These are phyloP conservation scores for Prillingera fragicola DNA, from an alignment of 1,284 basidiomycete genomes.

Conservation along the genomic window DNA sequence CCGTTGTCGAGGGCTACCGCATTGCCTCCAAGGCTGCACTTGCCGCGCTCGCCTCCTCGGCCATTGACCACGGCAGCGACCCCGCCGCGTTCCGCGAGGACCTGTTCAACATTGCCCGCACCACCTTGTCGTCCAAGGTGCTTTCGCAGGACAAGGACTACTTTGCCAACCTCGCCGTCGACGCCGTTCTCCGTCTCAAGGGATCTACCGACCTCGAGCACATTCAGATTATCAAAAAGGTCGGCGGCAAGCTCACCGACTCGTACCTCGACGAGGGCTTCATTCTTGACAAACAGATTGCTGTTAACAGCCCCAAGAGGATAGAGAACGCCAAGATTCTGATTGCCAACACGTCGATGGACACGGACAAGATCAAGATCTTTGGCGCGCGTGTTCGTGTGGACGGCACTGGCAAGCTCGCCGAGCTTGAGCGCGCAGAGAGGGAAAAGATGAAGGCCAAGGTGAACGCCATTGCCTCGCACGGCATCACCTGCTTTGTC, in stretches of 20 bases:
- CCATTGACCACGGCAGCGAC: slow-evolving; percentile 76
- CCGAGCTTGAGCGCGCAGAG: slow-evolving; percentile 95
- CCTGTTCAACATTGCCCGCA: slow-evolving; percentile 92
- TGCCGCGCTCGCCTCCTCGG: slow-evolving; percentile 71
- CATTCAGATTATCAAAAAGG: slow-evolving; percentile 99
- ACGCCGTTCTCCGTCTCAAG: slow-evolving; percentile 91
- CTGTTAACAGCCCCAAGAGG: slow-evolving; percentile 89
- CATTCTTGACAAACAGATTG: slow-evolving; percentile 95
- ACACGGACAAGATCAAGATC: slow-evolving; percentile 99
- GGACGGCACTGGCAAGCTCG: slow-evolving; percentile 90
- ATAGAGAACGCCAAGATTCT: slow-evolving; percentile 94
- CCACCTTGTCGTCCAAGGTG: slow-evolving; percentile 94
- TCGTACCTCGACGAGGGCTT: slow-evolving; percentile 99
- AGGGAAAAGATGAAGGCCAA: slow-evolving; percentile 99
- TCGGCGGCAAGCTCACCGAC: slow-evolving; percentile 95
- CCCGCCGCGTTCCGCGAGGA: slow-evolving; percentile 74
- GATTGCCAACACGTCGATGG: slow-evolving; percentile 98
- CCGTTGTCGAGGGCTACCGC: slow-evolving; percentile 97
- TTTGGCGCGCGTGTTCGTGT: slow-evolving; percentile 96
- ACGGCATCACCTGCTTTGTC: slow-evolving; percentile 97
- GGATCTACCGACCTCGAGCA: slow-evolving; percentile 95
- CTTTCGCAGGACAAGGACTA: slow-evolving; percentile 96
- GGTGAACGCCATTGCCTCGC: slow-evolving; percentile 87
- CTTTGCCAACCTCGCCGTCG: slow-evolving; percentile 96
- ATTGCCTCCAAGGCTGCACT: slow-evolving; percentile 85